Percentiles rank a stretch among this genome's conserved stretches.
phyloP scores from a whole-genome alignment of 164 flowering plant species.

The Vitis labrusca region DNA sequence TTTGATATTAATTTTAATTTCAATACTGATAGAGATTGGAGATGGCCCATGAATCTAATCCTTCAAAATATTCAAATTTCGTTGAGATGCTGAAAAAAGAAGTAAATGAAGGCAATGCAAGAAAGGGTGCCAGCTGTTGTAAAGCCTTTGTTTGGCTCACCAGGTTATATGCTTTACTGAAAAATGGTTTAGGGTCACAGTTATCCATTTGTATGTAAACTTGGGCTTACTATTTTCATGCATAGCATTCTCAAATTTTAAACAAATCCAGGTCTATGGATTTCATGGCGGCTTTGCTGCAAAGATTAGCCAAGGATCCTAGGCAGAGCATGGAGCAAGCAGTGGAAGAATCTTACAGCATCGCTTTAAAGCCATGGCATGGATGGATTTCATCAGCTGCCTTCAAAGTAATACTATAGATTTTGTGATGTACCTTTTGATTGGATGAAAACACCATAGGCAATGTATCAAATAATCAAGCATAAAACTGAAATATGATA shows the following conservation, averaged over 20 bases:
- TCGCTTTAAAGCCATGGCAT: constrained; percentile 87
- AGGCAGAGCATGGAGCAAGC: constrained; percentile 48
- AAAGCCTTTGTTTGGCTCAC: constrained; percentile 85
- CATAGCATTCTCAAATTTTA: not conserved
- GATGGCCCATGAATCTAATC: constrained; percentile 46
- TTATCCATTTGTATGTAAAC: no score
- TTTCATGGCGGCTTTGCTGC: constrained; percentile 55
- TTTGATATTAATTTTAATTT: not conserved
- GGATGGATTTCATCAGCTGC: constrained; percentile 94
- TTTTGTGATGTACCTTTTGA: no score
- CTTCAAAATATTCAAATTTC: constrained; percentile 50
- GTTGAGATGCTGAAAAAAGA: constrained; percentile 76
- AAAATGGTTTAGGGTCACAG: no score
- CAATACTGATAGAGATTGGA: constrained; percentile 57
- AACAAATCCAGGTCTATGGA: constrained; percentile 57
- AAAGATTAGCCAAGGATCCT: constrained; percentile 47
- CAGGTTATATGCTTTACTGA: constrained; percentile 37
- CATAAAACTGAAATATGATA: no score
- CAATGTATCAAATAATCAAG: no score
- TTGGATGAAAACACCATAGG: no score
- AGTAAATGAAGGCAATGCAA: constrained; percentile 58
- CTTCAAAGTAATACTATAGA: constrained; percentile 41
- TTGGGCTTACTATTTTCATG: not conserved
- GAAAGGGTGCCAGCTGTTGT: constrained; percentile 50
- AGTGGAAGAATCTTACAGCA: constrained; percentile 67